Conservation (phyloP, 345 rosid genomes). For the Tarenaya hassleriana region DNA sequence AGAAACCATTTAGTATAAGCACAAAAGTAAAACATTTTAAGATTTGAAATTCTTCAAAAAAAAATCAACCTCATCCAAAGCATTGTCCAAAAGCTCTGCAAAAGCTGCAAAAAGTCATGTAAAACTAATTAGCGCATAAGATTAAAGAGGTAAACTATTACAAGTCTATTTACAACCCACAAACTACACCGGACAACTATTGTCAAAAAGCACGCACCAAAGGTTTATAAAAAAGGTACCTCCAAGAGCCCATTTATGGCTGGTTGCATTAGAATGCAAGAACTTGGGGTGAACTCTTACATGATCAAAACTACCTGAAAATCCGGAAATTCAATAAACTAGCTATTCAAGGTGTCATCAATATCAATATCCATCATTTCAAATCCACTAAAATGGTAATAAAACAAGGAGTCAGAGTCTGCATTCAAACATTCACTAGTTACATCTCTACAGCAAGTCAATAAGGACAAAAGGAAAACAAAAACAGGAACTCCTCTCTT, state of each 20-base stretch:
- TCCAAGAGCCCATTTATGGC: slow-evolving; percentile 99
- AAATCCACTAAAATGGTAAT: background rate
- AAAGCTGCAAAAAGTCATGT: slow-evolving; percentile 48
- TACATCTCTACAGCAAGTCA: too few relatives aligned
- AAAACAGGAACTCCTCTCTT: too few relatives aligned
- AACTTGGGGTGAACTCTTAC: slow-evolving; percentile 96
- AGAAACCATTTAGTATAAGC: slow-evolving; percentile 9
- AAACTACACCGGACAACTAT: too few relatives aligned
- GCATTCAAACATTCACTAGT: too few relatives aligned
- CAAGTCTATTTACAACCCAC: background rate
- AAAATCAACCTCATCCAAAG: slow-evolving; percentile 72
- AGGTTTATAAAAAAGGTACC: slow-evolving; percentile 34
- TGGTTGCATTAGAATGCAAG: slow-evolving; percentile 93
- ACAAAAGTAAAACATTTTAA: background rate
- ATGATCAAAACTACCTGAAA: slow-evolving; percentile 73
- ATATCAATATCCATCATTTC: background rate
- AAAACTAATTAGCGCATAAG: background rate
- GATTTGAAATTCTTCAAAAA: background rate
- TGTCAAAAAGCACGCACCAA: background rate
- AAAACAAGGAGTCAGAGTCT: background rate
- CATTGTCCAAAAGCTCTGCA: slow-evolving; percentile 88
- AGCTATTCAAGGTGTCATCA: background rate
- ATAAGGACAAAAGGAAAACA: too few relatives aligned
- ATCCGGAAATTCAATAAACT: background rate
- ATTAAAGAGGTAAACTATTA: background rate